Evolutionary conservation across 768 basidiomycete species (phyloP), one percentile per base, ranked within the genome.

Genomic region (Austroboletus festivus): DNA sequence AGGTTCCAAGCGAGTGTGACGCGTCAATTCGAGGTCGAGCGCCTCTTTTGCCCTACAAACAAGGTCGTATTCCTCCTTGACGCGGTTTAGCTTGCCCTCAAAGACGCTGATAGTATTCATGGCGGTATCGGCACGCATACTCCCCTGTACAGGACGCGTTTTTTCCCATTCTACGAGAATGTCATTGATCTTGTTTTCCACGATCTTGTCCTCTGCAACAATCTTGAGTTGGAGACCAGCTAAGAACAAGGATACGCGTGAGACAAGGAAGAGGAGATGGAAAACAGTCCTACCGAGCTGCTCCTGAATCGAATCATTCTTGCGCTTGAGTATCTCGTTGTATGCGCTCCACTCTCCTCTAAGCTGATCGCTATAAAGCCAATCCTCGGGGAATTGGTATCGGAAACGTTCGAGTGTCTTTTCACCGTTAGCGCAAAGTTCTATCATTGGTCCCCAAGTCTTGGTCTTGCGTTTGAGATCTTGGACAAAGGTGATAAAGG

Each of bases 401-500:
- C 96, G 76, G 69, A 98, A 97, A 46, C 94, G 80, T 68, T 99
- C 94, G 47, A 99, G 78, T 3, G 93, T 94, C 79, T 95, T 94
- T 75, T 99, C 96, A 51, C 96, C 95, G 55, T 83, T 84, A 33
- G 86, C 88, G 63, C 93, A 98, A 35, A 93, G 81, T 49, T 93
- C 93, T 66, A 99, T 93, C 81, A 95, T 89, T 22, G 93, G 91
- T 16, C 84, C 86, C 96, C 96, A 98, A 81, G 86, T 78, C 72
- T 90, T 89, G 47, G 92, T 91, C 75, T 94, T 96, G 65, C 88
- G 86, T 75, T 98, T 98, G 59, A 98, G 80, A 76, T 98, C 96
- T 70, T 99, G 96, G 3, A 99, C 95, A 64, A 97, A 98, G 21
- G 96, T 99, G 70, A 99, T 99, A 70, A 99, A 96, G 2, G 91